Evolutionary conservation across 2,329 filamentous ascomycete species (phyloP), one percentile per base, ranked within the genome.

Genomic region (Exserohilum rostratum): DNA sequence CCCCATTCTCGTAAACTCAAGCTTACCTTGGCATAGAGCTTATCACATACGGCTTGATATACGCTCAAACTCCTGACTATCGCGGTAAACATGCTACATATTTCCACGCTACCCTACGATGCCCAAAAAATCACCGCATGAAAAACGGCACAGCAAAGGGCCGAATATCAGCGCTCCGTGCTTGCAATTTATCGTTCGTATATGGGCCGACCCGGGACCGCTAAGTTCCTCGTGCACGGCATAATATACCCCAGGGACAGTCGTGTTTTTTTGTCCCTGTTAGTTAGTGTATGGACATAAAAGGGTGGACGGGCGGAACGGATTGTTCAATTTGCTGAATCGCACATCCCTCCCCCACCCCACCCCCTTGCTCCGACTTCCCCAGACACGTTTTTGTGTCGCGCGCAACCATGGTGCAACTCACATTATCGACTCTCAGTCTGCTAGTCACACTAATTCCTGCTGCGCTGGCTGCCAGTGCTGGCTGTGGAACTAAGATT

Each of bases 401-500:
- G n/a, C 42, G 22, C 5, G 22, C 35, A 29, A 27, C 12, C 3
- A 53, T 53, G 50, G 15, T n/a, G n/a, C n/a, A n/a, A n/a, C 18
- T n/a, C 31, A 20, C 22, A 9, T 48, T 22, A 1, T 18, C 35
- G 13, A 20, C 30, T 3, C 43, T 46, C n/a, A 30, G 30, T 10
- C 7, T 48, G 9, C 18, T 47, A 2, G 15, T 12, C n/a, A 25
- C 20, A 5, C 40, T 55, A 22, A 15, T 22, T 7, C 43, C 57
- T 6, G 0, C 30, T 3, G 51, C 50, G 3, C 37, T 46, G n/a
- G 55, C 46, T 31, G 55, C 53, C 5, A 63, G 61, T 33, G 11
- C 53, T 11, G 67, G 67, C 15, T 69, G 67, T 39, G 53, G 31
- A 2, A 46, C 40, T 3, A 1, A 52, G 1, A 46, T 67, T 1